A percentile compares a stretch with the other conserved stretches of the same genome.
These are phyloP conservation scores for Geosmithia putterillii DNA, from an alignment of 2,329 filamentous ascomycete species.

Conservation along the genomic window DNA sequence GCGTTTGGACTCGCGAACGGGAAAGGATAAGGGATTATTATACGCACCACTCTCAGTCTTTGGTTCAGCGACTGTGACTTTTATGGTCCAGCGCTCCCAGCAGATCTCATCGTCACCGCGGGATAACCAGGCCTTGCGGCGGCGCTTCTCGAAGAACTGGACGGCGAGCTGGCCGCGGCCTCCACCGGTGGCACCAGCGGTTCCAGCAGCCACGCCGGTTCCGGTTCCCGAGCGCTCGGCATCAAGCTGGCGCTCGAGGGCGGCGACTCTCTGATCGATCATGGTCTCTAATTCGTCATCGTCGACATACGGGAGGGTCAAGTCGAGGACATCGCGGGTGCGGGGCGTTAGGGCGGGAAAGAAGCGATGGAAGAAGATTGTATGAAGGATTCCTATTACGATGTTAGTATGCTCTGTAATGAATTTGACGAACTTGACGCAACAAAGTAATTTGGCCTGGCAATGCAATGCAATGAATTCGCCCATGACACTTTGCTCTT, in stretches of 20 bases:
- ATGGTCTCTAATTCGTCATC: slow-evolving; percentile 86
- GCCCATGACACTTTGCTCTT: no score
- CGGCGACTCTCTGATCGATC: slow-evolving; percentile 75
- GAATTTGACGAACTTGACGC: background rate
- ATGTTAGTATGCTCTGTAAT: background rate
- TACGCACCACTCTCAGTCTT: slow-evolving; percentile 72
- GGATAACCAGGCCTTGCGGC: slow-evolving; percentile 68
- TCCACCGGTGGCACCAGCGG: slow-evolving; percentile 21
- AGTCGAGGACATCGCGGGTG: slow-evolving; percentile 79
- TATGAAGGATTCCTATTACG: slow-evolving; percentile 64
- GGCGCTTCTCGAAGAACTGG: slow-evolving; percentile 89
- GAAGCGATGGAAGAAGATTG: slow-evolving; percentile 98
- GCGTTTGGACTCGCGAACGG: background rate
- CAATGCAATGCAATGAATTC: background rate
- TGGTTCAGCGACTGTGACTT: slow-evolving; percentile 85
- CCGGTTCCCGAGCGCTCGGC: slow-evolving; percentile 32
- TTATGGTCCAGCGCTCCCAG: slow-evolving; percentile 93
- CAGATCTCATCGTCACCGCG: slow-evolving; percentile 82
- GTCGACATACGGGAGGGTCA: slow-evolving; percentile 79
- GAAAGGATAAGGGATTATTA: background rate
- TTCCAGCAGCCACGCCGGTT: background rate
- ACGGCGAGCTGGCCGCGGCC: slow-evolving; percentile 71
- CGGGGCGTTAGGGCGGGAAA: slow-evolving; percentile 76
- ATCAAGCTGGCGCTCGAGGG: slow-evolving; percentile 68
- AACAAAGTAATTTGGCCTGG: background rate